Percentiles rank a stretch among this genome's conserved stretches.
Evolutionary conservation across 257 asterid species (phyloP).

Genomic region (Capsicum pubescens): DNA sequence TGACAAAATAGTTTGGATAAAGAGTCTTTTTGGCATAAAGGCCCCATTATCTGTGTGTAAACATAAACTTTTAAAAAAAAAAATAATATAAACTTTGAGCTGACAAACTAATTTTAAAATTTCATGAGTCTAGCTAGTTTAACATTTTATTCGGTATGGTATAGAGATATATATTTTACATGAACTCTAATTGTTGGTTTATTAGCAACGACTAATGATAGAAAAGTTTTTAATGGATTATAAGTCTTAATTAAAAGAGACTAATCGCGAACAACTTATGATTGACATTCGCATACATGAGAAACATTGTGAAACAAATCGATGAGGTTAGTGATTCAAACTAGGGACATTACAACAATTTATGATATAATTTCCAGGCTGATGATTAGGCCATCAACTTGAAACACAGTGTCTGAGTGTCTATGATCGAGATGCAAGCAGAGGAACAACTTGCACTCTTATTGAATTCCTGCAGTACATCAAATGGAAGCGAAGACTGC

Average conservation of each 20-base stretch:
- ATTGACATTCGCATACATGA: background rate
- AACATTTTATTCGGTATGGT: no score
- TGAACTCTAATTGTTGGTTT: no score
- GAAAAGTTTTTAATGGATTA: background rate
- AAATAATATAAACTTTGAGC: no score
- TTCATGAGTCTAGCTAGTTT: no score
- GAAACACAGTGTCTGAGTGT: constrained; percentile 70
- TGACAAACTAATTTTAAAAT: no score
- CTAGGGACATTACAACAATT: background rate
- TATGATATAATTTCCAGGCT: background rate
- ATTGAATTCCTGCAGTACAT: constrained; percentile 89
- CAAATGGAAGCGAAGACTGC: constrained; percentile 85
- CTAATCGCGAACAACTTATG: background rate
- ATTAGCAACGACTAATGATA: no score
- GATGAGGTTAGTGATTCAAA: background rate
- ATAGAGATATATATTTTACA: no score
- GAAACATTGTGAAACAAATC: background rate
- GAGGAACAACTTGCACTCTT: constrained; percentile 82
- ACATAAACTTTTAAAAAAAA: no score
- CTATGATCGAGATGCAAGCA: constrained; percentile 85
- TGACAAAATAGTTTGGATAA: no score
- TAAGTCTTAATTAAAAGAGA: background rate
- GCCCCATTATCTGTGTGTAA: no score
- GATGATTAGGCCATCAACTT: background rate
- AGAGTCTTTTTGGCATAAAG: no score